Percentiles rank a stretch among this genome's conserved stretches.
These are phyloP conservation scores for Magnaporthiopsis poae DNA, from an alignment of 2,329 filamentous ascomycete species.

Conservation along the genomic window DNA sequence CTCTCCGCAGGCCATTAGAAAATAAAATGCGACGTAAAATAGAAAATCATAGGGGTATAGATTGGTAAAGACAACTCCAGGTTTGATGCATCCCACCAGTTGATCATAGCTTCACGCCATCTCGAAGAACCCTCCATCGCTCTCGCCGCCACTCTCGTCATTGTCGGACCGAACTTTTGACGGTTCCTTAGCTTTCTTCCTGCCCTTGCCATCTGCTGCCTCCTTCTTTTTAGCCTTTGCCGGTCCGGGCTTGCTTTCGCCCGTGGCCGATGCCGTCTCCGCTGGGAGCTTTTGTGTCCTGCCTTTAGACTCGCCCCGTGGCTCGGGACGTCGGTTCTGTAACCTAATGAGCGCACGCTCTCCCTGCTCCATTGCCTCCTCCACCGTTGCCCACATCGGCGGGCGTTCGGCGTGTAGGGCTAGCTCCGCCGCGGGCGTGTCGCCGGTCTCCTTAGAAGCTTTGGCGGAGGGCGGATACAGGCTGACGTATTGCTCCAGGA, in stretches of 20 bases:
- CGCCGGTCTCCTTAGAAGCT: constrained; percentile 23
- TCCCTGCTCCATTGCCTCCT: constrained; percentile 52
- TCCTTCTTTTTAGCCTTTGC: constrained; percentile 9
- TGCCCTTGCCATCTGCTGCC: background rate
- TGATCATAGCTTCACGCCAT: background rate
- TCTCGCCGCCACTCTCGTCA: constrained; percentile 21
- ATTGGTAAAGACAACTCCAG: background rate
- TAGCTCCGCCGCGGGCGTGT: constrained; percentile 29
- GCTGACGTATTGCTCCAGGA: constrained; percentile 60
- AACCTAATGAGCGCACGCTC: constrained; percentile 40
- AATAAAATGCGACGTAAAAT: background rate
- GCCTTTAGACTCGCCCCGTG: constrained; percentile 14
- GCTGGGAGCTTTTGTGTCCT: constrained; percentile 14
- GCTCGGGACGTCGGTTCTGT: constrained; percentile 36
- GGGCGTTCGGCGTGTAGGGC: constrained; percentile 38
- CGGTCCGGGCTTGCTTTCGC: constrained; percentile 4
- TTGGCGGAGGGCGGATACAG: constrained; percentile 37
- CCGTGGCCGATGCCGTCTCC: constrained; percentile 7
- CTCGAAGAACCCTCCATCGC: constrained; percentile 31
- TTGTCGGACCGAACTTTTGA: constrained; percentile 1
- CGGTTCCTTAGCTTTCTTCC: background rate
- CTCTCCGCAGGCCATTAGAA: background rate
- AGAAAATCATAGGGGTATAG: background rate
- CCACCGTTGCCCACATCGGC: constrained; percentile 59
- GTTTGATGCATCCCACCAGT: background rate